phyloP scores from a whole-genome alignment of 495 filamentous ascomycete species.

The Hyaloscypha variabilis region DNA sequence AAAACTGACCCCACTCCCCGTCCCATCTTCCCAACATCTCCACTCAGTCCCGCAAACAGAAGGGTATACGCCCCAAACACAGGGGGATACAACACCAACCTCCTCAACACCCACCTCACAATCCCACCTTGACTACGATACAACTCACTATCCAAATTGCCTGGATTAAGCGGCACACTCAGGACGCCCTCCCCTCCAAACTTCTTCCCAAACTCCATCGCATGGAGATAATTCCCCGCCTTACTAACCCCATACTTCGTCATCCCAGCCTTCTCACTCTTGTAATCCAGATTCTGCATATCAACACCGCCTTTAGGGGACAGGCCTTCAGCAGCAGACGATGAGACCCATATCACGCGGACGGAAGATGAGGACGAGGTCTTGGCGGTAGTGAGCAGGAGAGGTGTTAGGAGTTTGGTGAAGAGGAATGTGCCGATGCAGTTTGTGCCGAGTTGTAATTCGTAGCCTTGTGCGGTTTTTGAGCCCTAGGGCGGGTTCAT shows the following conservation, averaged over 20 bases:
- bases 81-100: conserved; percentile 32
- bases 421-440: conserved; percentile 43
- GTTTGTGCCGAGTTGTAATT: conserved; percentile 37
- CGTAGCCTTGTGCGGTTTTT: conserved; percentile 37
- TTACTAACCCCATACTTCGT: conserved; percentile 37
- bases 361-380: conserved; percentile 30
- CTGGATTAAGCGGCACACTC: conserved; percentile 39
- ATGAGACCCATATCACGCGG: conserved; percentile 45
- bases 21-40: conserved; percentile 34
- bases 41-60: conserved; percentile 40
- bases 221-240: conserved; percentile 36
- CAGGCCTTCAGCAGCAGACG: conserved; percentile 30
- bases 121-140: conserved; percentile 34
- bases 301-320: neutral
- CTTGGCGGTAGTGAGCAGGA: conserved; percentile 36
- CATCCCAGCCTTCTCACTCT: neutral
- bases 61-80: conserved; percentile 44
- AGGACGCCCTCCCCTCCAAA: conserved; percentile 25
- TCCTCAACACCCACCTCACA: conserved; percentile 25
- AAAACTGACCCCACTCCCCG: conserved; percentile 20
- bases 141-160: conserved; percentile 44
- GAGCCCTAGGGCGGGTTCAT: conserved; percentile 31
- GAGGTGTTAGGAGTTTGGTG: conserved; percentile 47
- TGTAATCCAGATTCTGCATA: conserved; percentile 3
- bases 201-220: conserved; percentile 29